phyloP scores from a whole-genome alignment of 129 eudicot species.

The Saposhnikovia divaricata region DNA sequence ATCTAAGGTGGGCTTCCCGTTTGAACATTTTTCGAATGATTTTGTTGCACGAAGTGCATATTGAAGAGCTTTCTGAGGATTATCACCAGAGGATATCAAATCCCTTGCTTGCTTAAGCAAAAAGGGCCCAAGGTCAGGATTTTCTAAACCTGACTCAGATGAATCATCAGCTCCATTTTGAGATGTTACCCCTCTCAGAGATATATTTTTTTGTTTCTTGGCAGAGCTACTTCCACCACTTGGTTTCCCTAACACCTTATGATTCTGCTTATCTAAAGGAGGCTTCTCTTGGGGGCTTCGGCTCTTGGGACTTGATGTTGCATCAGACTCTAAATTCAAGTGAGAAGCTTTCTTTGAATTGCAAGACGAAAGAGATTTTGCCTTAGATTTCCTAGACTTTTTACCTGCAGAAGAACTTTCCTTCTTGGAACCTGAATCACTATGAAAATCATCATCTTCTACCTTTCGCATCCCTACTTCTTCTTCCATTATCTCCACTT shows the following conservation, averaged over 20 bases:
- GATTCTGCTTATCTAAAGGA: conserved; percentile 25
- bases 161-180: conserved; percentile 33
- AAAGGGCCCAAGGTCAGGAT: conserved; percentile 71
- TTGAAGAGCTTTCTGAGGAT: conserved; percentile 26
- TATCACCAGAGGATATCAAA: conserved; percentile 36
- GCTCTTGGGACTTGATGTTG: conserved; percentile 43
- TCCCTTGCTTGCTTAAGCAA: conserved; percentile 88
- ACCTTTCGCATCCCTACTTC: conserved; percentile 44
- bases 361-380: conserved; percentile 24
- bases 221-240: conserved; percentile 18
- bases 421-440: conserved; percentile 43
- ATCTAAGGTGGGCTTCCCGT: conserved; percentile 22
- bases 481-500: conserved; percentile 80
- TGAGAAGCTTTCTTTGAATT: conserved; percentile 41
- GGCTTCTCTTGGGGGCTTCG: conserved; percentile 26
- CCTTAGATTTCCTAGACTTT: conserved; percentile 18
- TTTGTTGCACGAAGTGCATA: conserved; percentile 22
- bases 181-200: conserved; percentile 16
- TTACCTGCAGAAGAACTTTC: conserved; percentile 12
- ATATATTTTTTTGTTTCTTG: conserved; percentile 31
- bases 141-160: conserved; percentile 42
- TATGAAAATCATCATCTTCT: conserved; percentile 28
- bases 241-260: conserved; percentile 21
- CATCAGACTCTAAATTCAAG: conserved; percentile 42
- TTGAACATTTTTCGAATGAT: conserved; percentile 26